Evolutionary conservation across 768 basidiomycete genomes (phyloP).

Genomic region (Daedaleopsis sinensis): DNA sequence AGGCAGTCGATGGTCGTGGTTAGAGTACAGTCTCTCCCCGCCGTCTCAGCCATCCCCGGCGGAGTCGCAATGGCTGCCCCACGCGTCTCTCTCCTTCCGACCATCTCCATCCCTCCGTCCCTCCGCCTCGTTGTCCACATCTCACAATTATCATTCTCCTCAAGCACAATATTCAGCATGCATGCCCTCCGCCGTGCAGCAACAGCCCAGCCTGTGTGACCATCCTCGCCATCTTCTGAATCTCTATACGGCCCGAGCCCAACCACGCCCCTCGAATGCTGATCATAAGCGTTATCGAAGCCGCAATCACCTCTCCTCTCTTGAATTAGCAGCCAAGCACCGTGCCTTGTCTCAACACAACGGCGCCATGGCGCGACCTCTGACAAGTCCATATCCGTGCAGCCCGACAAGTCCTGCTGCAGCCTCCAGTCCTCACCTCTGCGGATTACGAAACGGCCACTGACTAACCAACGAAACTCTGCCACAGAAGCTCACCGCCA

Average conservation of each 20-base stretch:
- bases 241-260: neutral
- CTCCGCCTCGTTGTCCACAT: neutral
- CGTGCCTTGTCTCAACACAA: neutral
- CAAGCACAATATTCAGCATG: neutral
- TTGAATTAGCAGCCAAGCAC: neutral
- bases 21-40: conserved; percentile 2
- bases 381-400: conserved; percentile 7
- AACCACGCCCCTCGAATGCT: neutral
- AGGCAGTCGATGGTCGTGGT: conserved; percentile 16
- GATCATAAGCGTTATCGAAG: conserved; percentile 20
- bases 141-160: neutral
- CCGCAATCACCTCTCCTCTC: conserved; percentile 6
- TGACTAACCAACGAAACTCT: neutral
- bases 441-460: neutral
- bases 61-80: neutral
- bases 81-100: conserved; percentile 4
- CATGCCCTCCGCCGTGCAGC: neutral
- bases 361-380: conserved; percentile 1
- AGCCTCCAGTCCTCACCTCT: neutral
- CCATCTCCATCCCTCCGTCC: neutral
- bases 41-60: neutral
- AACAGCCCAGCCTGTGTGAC: neutral
- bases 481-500: conserved; percentile 3
- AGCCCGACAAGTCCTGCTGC: too few relatives aligned
- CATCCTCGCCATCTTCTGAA: neutral